Conservation (phyloP, 2,329 filamentous ascomycete species). For the Ilyonectria destructans region DNA sequence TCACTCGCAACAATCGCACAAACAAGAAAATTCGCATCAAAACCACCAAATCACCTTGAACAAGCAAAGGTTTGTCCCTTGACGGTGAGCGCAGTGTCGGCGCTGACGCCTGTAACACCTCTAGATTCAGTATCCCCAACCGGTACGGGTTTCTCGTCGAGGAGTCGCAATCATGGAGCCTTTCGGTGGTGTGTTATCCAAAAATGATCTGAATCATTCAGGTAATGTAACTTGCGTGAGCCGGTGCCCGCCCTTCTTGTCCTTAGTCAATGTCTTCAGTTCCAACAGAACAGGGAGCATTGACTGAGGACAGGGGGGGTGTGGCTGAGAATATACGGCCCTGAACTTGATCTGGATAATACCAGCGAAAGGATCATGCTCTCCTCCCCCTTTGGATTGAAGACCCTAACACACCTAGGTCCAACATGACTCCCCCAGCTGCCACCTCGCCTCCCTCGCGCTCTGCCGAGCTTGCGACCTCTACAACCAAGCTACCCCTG, state of each 20-base stretch:
- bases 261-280: conserved; percentile 1
- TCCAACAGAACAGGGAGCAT: background rate
- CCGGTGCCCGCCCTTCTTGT: conserved; percentile 67
- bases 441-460: conserved; percentile 74
- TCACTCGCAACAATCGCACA: conserved; percentile 22
- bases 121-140: conserved; percentile 43
- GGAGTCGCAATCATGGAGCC: conserved; percentile 52
- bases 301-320: conserved; percentile 37
- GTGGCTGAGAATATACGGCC: conserved; percentile 90
- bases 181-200: conserved; percentile 57
- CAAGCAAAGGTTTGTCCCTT: conserved; percentile 42
- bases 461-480: conserved; percentile 61
- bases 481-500: conserved; percentile 57
- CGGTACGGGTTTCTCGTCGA: conserved; percentile 48
- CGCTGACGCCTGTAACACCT: conserved; percentile 43
- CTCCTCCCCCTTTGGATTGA: conserved; percentile 62
- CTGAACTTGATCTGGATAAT: conserved; percentile 98
- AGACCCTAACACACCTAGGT: conserved; percentile 52
- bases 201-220: conserved; percentile 56
- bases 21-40: background rate
- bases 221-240: conserved; percentile 72
- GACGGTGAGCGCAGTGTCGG: background rate
- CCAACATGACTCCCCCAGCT: conserved; percentile 80
- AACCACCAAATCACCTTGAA: conserved; percentile 3
- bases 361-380: conserved; percentile 99